A percentile compares a stretch with the other conserved stretches of the same genome.
Evolutionary conservation across 352 stramenopile species (phyloP).

Genomic region (Sclerospora graminicola): DNA sequence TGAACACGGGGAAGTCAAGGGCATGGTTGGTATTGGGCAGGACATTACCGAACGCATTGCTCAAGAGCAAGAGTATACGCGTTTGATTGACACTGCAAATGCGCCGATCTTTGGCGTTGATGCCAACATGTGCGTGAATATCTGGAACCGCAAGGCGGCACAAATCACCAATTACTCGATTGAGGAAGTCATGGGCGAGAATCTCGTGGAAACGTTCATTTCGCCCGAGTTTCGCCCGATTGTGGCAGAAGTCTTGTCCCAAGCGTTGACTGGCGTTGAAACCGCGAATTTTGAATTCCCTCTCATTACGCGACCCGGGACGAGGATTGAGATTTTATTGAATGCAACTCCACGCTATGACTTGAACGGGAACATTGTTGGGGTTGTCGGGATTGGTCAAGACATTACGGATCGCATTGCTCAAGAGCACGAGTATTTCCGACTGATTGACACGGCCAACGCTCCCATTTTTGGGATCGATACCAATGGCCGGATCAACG

Average conservation of each 20-base stretch:
- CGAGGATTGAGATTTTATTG: slow-evolving; percentile 64
- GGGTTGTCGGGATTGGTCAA: slow-evolving; percentile 80
- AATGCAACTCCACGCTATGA: slow-evolving; percentile 66
- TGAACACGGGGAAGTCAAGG: slow-evolving; percentile 64
- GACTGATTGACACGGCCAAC: slow-evolving; percentile 67
- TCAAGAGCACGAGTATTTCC: slow-evolving; percentile 72
- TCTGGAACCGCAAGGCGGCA: slow-evolving; percentile 88
- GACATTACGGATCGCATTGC: slow-evolving; percentile 74
- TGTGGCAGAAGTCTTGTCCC: slow-evolving; percentile 61
- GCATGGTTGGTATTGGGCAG: slow-evolving; percentile 79
- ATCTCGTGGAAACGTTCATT: slow-evolving; percentile 80
- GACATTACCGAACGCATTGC: slow-evolving; percentile 81
- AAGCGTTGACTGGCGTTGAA: slow-evolving; percentile 57
- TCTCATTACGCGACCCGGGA: slow-evolving; percentile 61
- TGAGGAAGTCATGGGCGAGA: slow-evolving; percentile 70
- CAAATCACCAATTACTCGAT: slow-evolving; percentile 83
- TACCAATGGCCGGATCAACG: slow-evolving; percentile 59
- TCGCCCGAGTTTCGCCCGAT: slow-evolving; percentile 56
- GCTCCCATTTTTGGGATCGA: slow-evolving; percentile 71
- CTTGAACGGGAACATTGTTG: slow-evolving; percentile 69
- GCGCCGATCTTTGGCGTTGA: slow-evolving; percentile 88
- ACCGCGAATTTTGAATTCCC: slow-evolving; percentile 84
- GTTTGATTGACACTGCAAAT: slow-evolving; percentile 87
- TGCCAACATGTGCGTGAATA: slow-evolving; percentile 79
- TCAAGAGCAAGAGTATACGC: slow-evolving; percentile 82